A percentile compares a stretch with the other conserved stretches of the same genome.
Conservation (phyloP, 2,329 filamentous ascomycete species). For the Seiridium cupressi region DNA sequence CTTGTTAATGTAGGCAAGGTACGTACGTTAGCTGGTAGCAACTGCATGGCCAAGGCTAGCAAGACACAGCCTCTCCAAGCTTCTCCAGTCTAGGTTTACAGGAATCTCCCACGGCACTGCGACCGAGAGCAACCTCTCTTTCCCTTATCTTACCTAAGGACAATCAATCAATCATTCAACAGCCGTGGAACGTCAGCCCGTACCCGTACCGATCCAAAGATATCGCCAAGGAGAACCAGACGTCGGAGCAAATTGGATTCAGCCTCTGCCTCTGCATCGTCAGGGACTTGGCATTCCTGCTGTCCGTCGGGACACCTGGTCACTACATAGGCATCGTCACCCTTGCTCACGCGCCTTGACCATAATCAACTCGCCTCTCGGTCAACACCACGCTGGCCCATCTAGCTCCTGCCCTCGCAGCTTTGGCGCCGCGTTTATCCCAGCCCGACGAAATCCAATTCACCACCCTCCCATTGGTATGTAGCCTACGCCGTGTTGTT, state of each 20-base stretch:
- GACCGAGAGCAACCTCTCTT: too few species aligned
- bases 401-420: slow-evolving; percentile 1
- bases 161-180: too few species aligned
- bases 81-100: too few species aligned
- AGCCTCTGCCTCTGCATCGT: not conserved
- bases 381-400: not conserved
- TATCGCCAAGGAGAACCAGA: too few species aligned
- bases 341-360: not conserved
- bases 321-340: not conserved
- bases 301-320: not conserved
- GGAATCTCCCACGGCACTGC: too few species aligned
- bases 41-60: too few species aligned
- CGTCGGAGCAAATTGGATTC: not conserved
- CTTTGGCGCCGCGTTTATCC: slow-evolving; percentile 5
- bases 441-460: slow-evolving; percentile 4
- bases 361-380: not conserved
- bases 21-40: too few species aligned
- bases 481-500: slow-evolving; percentile 4
- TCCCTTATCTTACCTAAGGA: too few species aligned
- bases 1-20: too few species aligned
- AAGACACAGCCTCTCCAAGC: too few species aligned
- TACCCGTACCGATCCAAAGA: too few species aligned
- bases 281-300: not conserved
- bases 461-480: not conserved
- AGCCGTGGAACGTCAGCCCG: too few species aligned